These are phyloP conservation scores for Cardiospermum halicacabum DNA, from an alignment of 345 rosid species.

Conservation along the genomic window DNA sequence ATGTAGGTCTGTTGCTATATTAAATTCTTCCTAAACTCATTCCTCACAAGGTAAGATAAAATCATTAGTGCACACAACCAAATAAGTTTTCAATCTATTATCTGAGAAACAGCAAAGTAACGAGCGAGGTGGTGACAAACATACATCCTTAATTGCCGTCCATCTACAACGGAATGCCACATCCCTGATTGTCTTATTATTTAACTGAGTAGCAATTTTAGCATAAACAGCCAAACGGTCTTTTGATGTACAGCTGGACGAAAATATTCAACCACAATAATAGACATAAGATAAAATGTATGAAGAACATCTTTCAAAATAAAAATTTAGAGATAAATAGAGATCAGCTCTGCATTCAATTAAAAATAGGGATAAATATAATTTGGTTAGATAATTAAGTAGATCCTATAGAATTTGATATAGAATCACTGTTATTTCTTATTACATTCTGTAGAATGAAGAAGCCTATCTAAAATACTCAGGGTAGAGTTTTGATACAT, in stretches of 20 bases:
- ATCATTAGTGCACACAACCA: not conserved
- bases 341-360: too few species aligned
- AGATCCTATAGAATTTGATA: too few species aligned
- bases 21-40: not conserved
- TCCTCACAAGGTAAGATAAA: not conserved
- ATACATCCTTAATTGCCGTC: slow-evolving; percentile 43
- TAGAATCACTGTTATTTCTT: too few species aligned
- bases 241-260: slow-evolving; percentile 42
- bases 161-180: slow-evolving; percentile 77
- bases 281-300: not conserved
- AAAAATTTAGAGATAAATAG: not conserved
- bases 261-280: slow-evolving; percentile 6
- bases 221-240: slow-evolving; percentile 45
- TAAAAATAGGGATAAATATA: too few species aligned
- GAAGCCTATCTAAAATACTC: too few species aligned
- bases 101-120: slow-evolving; percentile 1
- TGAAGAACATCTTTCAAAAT: not conserved
- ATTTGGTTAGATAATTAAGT: too few species aligned
- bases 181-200: slow-evolving; percentile 62
- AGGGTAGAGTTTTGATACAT: too few species aligned
- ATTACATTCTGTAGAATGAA: too few species aligned
- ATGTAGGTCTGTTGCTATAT: not conserved
- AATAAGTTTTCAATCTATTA: not conserved
- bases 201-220: slow-evolving; percentile 53
- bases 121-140: slow-evolving; percentile 3